Conservation (phyloP, 768 basidiomycete species). For the Agaricus blazei region DNA sequence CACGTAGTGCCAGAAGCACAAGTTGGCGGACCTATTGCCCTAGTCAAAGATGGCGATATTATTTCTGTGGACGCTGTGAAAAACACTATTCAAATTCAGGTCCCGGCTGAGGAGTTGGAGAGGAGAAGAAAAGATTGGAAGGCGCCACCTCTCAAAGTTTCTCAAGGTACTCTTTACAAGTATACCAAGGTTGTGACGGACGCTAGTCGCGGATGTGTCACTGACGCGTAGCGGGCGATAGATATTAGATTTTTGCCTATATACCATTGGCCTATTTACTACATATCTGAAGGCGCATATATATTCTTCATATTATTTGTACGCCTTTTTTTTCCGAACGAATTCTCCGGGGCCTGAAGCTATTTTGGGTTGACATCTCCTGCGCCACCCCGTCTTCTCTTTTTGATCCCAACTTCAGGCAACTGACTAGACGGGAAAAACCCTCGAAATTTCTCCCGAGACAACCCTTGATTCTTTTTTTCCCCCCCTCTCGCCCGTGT, state of each 20-base stretch:
- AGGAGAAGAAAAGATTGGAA: conserved; percentile 69
- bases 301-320: too few species aligned
- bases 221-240: conserved; percentile 54
- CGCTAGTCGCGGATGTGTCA: conserved; percentile 90
- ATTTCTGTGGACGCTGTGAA: conserved; percentile 86
- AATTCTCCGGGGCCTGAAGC: too few species aligned
- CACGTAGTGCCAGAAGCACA: conserved; percentile 97
- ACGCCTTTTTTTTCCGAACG: too few species aligned
- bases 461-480: too few species aligned
- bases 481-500: too few species aligned
- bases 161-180: conserved; percentile 82
- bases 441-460: too few species aligned
- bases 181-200: conserved; percentile 86
- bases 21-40: conserved; percentile 88
- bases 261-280: neutral
- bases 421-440: too few species aligned
- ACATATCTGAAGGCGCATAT: too few species aligned
- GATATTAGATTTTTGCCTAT: neutral
- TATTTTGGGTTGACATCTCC: too few species aligned
- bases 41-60: conserved; percentile 82
- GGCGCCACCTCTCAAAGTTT: conserved; percentile 80
- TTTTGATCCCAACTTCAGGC: too few species aligned
- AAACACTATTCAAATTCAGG: conserved; percentile 75
- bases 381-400: too few species aligned
- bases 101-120: conserved; percentile 77